phyloP scores from a whole-genome alignment of 345 rosid genomes.

The Eutrema yunnanense region DNA sequence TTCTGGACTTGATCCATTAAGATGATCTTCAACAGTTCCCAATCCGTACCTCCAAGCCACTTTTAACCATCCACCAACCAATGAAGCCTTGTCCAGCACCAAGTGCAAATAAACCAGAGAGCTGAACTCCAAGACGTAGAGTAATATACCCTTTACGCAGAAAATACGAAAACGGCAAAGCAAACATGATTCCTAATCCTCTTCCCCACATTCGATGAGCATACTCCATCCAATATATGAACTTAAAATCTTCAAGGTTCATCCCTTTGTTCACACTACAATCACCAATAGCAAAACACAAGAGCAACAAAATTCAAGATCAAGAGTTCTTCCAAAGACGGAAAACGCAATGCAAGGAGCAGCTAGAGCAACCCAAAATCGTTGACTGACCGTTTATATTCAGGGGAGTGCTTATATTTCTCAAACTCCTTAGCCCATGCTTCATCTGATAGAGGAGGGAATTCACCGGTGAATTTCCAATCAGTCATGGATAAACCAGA shows the following conservation, averaged over 20 bases:
- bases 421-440: conserved; percentile 83
- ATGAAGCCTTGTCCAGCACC: conserved; percentile 98
- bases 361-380: background rate
- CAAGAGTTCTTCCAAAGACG: background rate
- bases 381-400: conserved; percentile 57
- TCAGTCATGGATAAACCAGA: conserved; percentile 98
- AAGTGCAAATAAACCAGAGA: conserved; percentile 78
- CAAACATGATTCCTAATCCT: conserved; percentile 92
- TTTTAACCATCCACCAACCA: conserved; percentile 99
- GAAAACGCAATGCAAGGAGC: conserved; percentile 8
- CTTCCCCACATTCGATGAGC: conserved; percentile 99
- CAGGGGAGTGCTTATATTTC: conserved; percentile 84
- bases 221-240: conserved; percentile 98
- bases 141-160: conserved; percentile 86
- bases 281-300: background rate
- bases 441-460: conserved; percentile 79
- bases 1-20: background rate
- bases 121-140: conserved; percentile 65
- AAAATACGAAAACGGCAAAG: conserved; percentile 92
- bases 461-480: conserved; percentile 82
- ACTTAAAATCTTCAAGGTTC: conserved; percentile 87
- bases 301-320: background rate
- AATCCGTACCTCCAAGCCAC: conserved; percentile 81
- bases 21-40: background rate
- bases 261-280: conserved; percentile 86